Evolutionary conservation across 2,329 filamentous ascomycete genomes (phyloP), one percentile per base, ranked within the genome.

Genomic region (Penicillium nordicum): DNA sequence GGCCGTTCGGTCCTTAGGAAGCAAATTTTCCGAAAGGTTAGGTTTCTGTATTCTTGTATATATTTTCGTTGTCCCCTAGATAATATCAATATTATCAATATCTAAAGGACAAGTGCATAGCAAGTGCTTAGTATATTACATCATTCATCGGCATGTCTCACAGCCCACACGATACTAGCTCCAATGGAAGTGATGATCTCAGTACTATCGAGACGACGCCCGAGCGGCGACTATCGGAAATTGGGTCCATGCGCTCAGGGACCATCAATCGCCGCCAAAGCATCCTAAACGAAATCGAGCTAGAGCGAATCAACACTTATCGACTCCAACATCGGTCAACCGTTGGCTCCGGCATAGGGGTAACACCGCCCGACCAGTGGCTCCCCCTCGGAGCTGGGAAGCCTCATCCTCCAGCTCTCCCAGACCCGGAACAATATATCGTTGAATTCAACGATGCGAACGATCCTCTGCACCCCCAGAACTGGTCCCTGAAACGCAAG

Each of bases 371-470:
- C 4, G 62, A 66, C n/a, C n/a, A 65, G 55, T 70, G 68, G 66
- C 40, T 70, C 4, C 61, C 64, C 1, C 62, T 70, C 42, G 68
- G 67, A 12, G 66, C 59, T 34, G 65, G 60, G 1, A 67, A 67
- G 51, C 57, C 61, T 8, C 68, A 66, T 44, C 67, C 67, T 0
- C 79, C 80, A 8, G 67, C 69, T 0, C 64, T 84, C 7, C 80
- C 80, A 5, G 78, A 79, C 14, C 70, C 75, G 29, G 80, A 83
- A 58, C 76, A 81, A 55, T 84, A 83, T 57, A 76, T 83, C 1
- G 80, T 83, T 12, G 80, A 83, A 45, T 83, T 82, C 59, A 78
- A 80, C 49, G 80, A 78, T 2, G 70, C 69, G 0, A 69, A 79
- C 42, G 81, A 83, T 62, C 79, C 79, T 1, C 14, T 78, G 21